Evolutionary conservation across 805 yeast genomes (phyloP), one percentile per base, ranked within the genome.

Genomic region (Schwanniomyces polymorphus): DNA sequence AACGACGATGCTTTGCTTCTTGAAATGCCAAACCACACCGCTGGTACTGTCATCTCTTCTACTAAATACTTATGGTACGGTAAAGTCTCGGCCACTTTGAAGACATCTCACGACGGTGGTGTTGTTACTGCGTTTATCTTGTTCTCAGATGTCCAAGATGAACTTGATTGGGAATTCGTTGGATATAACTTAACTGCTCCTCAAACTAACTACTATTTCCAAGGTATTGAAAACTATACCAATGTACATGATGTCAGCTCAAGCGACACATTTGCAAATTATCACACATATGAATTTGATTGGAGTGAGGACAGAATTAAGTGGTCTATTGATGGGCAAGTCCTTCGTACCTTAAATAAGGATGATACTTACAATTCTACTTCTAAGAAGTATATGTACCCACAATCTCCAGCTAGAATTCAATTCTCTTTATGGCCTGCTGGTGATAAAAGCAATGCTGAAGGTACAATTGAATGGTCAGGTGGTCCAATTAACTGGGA

Each of bases 401-500:
- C 92, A 23, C 88, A 85, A 65, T 86, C 92, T 1, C 92, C 92
- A 9, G 69, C 89, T 43, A 74, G 86, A 59, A 69, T 91, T 41
- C 89, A 86, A 61, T 65, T 85, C 44, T 86, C 91, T 4, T 62
- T 86, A 47, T 86, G 92, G 92, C 90, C 92, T 2, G 91, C 81
- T 71, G 91, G 91, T 65, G 75, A 68, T 51, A 52, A 77, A 8
- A 58, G 73, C 27, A 78, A 76, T 58, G 80, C 78, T 18, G 53
- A 58, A 25, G 91, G 91, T 74, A 85, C 91, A 11, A 74, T 80
- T 51, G 86, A 76, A 47, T 91, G 91, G 91, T 88, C 96, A 31
- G 97, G 97, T 69, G 97, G 97, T 70, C 73, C 53, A 26, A 82
- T 91, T 51, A 75, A 88, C 71, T 91, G 97, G 97, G 68, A 85